These are phyloP conservation scores for Amoebophrya sp. DNA, from an alignment of 169 alveolate genomes.

Conservation along the genomic window DNA sequence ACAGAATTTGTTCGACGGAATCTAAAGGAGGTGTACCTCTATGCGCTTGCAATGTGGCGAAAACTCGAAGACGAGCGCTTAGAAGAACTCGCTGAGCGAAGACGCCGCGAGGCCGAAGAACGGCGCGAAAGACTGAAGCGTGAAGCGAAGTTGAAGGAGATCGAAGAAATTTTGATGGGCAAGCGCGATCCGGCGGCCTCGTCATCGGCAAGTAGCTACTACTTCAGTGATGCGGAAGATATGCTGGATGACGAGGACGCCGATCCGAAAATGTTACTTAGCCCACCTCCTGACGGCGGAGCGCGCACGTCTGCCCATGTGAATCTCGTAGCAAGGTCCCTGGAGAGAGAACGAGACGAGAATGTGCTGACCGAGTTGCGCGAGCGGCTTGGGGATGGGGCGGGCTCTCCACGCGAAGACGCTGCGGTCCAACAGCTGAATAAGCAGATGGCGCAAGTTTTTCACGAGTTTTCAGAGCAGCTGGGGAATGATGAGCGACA, in stretches of 20 bases:
- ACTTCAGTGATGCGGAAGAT: too few species aligned
- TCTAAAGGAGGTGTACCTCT: not conserved
- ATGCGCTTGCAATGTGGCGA: not conserved
- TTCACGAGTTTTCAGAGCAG: not conserved
- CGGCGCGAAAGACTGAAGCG: not conserved
- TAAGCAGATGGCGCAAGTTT: not conserved
- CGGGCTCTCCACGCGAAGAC: too few species aligned
- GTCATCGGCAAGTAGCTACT: too few species aligned
- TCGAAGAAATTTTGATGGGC: not conserved
- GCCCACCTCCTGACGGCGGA: too few species aligned
- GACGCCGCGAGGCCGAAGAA: constrained; percentile 5
- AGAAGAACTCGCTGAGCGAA: not conserved
- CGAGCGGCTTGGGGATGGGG: too few species aligned
- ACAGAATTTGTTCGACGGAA: not conserved
- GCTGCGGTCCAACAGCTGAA: not conserved
- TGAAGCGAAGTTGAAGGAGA: not conserved
- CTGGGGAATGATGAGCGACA: not conserved
- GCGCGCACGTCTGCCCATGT: too few species aligned
- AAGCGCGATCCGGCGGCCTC: not conserved
- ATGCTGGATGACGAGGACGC: too few species aligned
- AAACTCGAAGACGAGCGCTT: constrained; percentile 7
- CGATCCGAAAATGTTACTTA: too few species aligned
- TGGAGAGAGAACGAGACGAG: too few species aligned
- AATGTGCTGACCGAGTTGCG: too few species aligned
- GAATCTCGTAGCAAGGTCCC: too few species aligned